Evolutionary conservation across 495 filamentous ascomycete species (phyloP), one percentile per base, ranked within the genome.

Genomic region (Bryoglossum gracile): DNA sequence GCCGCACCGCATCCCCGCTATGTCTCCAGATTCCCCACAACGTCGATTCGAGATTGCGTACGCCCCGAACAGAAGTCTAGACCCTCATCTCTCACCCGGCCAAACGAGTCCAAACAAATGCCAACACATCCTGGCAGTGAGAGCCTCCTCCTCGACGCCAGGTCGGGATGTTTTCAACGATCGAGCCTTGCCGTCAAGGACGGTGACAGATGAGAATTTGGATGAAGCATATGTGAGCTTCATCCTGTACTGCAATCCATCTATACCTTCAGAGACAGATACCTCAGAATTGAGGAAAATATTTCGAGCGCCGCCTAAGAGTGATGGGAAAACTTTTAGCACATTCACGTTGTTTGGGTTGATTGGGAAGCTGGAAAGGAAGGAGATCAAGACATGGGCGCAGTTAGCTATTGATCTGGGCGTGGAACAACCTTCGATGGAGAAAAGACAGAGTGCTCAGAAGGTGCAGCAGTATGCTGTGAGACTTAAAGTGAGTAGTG

Each of bases 381-480:
- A 90, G 63, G 88, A 95, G 61, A 80, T 98, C 59, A 96, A 94
- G 68, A 98, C 92, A 3, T 98, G 92, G 92, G 87, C 88, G 23
- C 83, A 94, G 62, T 62, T 98, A 48, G 92, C 89, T 4, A 79
- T 89, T 41, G 85, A 89, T 54, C 68, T 98, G 32, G 92, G 92
- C 2, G 92, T 96, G 2, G 90, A 95, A 56, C 85, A 83, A 22
- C 94, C 92, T 11, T 83, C 82, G 50, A 65, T 80, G 49, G 82
- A 85, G 43, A 90, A 92, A 67, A 87, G 89, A 16, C 87, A 96
- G 65, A 95, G 89, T 62, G 82, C 89, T 2, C 92, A 98, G 64
- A 98, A 95, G 63, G 88, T 98, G 30, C 91, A 96, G 64, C 92
- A 98, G 60, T 98, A 98, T 68, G 88, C 89, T 41, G 92, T 96